Evolutionary conservation across 805 yeast genomes (phyloP).

Genomic region (Nakazawaea anatomiae): DNA sequence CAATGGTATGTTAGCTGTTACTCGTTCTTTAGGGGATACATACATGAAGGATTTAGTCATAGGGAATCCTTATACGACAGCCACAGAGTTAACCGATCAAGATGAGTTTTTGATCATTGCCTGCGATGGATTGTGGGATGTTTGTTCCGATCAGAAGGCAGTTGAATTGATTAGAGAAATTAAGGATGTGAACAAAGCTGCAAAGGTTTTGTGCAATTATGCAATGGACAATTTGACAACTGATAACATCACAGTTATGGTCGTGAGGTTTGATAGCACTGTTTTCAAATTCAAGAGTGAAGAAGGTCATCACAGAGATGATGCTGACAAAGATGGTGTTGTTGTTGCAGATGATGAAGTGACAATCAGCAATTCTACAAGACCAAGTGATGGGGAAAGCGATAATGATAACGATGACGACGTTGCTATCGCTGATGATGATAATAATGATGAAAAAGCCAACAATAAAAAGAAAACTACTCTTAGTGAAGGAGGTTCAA

Average conservation of each 20-base stretch:
- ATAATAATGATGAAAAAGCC: neutral
- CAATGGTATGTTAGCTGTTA: constrained; percentile 92
- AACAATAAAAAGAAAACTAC: neutral
- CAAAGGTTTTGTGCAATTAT: constrained; percentile 56
- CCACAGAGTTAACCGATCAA: constrained; percentile 58
- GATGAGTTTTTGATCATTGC: constrained; percentile 86
- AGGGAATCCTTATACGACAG: constrained; percentile 89
- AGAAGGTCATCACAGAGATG: neutral
- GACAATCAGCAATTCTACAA: neutral
- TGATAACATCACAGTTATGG: constrained; percentile 93
- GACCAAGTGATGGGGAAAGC: neutral
- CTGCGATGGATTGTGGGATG: constrained; percentile 98
- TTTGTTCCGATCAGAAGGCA: constrained; percentile 78
- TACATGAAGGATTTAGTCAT: constrained; percentile 85
- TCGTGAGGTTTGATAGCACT: constrained; percentile 49
- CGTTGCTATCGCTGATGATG: neutral
- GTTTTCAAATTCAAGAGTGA: constrained; percentile 27
- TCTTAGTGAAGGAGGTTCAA: too few relatives aligned
- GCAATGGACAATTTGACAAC: constrained; percentile 80
- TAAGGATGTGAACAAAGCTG: constrained; percentile 57
- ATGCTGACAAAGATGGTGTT: neutral
- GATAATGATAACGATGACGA: neutral
- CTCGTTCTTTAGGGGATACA: constrained; percentile 89
- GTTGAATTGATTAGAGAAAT: constrained; percentile 59
- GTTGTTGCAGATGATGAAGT: neutral